phyloP scores from a whole-genome alignment of 148 eudicot genomes.

The Camellia japonica region DNA sequence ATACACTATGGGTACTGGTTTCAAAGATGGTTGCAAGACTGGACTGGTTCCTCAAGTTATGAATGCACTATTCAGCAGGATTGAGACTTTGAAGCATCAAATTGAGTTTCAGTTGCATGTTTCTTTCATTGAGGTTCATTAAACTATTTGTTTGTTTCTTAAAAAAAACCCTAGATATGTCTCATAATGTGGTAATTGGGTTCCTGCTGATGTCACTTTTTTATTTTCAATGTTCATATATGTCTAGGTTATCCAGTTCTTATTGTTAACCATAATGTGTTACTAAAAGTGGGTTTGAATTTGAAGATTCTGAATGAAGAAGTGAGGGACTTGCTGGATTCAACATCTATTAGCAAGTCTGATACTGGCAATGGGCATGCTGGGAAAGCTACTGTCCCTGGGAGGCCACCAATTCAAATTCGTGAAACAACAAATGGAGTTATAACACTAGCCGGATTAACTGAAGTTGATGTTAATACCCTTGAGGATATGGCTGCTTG shows the following conservation, averaged over 20 bases:
- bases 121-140: conserved; percentile 24
- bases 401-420: conserved; percentile 21
- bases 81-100: conserved; percentile 16
- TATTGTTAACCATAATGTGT: neutral
- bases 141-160: neutral
- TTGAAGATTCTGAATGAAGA: conserved; percentile 29
- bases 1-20: conserved; percentile 25
- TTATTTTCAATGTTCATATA: neutral
- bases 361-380: conserved; percentile 11
- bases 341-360: conserved; percentile 5
- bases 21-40: conserved; percentile 12
- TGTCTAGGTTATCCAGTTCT: neutral
- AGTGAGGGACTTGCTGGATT: conserved; percentile 25
- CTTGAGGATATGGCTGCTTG: conserved; percentile 18
- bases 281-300: conserved; percentile 9
- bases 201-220: neutral
- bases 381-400: conserved; percentile 12
- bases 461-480: conserved; percentile 20
- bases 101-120: conserved; percentile 21
- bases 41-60: conserved; percentile 24
- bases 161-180: neutral
- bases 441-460: conserved; percentile 19
- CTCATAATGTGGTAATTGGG: neutral
- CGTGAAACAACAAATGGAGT: conserved; percentile 23
- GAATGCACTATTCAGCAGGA: conserved; percentile 17